Conservation (phyloP, 1,284 basidiomycete genomes). For the Peniophora sp. region DNA sequence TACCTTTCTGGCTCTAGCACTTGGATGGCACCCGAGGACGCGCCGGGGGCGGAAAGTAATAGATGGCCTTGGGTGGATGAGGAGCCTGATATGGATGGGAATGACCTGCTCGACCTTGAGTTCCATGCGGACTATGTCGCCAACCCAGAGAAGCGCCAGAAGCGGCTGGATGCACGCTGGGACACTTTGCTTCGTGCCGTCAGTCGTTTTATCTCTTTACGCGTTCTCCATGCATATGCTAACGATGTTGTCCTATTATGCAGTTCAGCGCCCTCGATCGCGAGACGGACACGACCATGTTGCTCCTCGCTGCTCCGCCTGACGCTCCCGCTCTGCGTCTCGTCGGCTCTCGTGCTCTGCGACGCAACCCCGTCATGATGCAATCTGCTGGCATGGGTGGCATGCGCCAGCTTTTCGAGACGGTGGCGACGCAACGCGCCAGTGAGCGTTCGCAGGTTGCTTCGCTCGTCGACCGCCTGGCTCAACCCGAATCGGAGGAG, state of each 20-base stretch:
- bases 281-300: slow-evolving; percentile 70
- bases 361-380: slow-evolving; percentile 39
- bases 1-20: slow-evolving; percentile 19
- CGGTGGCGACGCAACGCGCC: slow-evolving; percentile 50
- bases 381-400: slow-evolving; percentile 41
- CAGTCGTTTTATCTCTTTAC: slow-evolving; percentile 15
- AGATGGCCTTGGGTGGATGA: slow-evolving; percentile 5
- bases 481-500: slow-evolving; percentile 32
- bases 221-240: slow-evolving; percentile 1
- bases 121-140: slow-evolving; percentile 65
- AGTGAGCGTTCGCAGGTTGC: slow-evolving; percentile 38
- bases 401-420: slow-evolving; percentile 48
- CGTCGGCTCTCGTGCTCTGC: slow-evolving; percentile 58
- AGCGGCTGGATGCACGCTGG: slow-evolving; percentile 71
- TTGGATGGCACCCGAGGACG: slow-evolving; percentile 16
- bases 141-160: slow-evolving; percentile 55
- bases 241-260: slow-evolving; percentile 10
- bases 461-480: slow-evolving; percentile 56
- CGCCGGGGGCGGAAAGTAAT: slow-evolving; percentile 14
- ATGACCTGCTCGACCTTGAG: slow-evolving; percentile 66
- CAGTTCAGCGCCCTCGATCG: slow-evolving; percentile 73
- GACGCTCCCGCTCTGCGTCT: slow-evolving; percentile 57
- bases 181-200: slow-evolving; percentile 65
- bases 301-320: slow-evolving; percentile 65
- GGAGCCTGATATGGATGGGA: slow-evolving; percentile 42